Percentiles rank a stretch among this genome's conserved stretches.
Conservation (phyloP, 805 yeast genomes). For the Ogataea salicorniae region DNA sequence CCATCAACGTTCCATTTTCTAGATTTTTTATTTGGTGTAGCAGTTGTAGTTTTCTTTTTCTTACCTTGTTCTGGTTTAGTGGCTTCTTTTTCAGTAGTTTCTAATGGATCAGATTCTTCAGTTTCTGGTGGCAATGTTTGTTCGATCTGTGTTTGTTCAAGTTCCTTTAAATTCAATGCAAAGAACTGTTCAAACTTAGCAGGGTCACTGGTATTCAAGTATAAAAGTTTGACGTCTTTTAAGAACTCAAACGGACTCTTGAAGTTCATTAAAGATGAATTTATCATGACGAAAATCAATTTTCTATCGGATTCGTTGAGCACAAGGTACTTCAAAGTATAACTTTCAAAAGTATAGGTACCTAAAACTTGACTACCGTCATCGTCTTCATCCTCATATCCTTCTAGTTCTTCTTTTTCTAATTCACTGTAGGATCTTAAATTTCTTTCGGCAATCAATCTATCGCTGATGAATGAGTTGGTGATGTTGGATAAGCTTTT, state of each 20-base stretch:
- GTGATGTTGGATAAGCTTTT: slow-evolving; percentile 36
- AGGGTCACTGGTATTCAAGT: slow-evolving; percentile 21
- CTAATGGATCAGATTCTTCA: slow-evolving; percentile 1
- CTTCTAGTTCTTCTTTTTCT: slow-evolving; percentile 16
- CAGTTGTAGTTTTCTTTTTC: slow-evolving; percentile 11
- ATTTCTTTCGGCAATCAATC: slow-evolving; percentile 38
- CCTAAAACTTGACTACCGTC: slow-evolving; percentile 20
- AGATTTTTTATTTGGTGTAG: slow-evolving; percentile 32
- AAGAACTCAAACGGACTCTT: slow-evolving; percentile 27
- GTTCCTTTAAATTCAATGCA: slow-evolving; percentile 30
- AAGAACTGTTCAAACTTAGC: slow-evolving; percentile 37
- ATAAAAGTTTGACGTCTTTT: slow-evolving; percentile 20
- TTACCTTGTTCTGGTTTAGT: slow-evolving; percentile 1
- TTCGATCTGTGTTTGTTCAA: slow-evolving; percentile 18
- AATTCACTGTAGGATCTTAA: slow-evolving; percentile 18
- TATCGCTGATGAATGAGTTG: slow-evolving; percentile 45
- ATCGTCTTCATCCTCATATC: slow-evolving; percentile 20
- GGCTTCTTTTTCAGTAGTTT: not conserved
- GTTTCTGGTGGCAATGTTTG: slow-evolving; percentile 3
- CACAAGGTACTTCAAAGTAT: slow-evolving; percentile 40
- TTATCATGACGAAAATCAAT: slow-evolving; percentile 39
- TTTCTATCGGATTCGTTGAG: slow-evolving; percentile 32
- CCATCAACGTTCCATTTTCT: slow-evolving; percentile 72
- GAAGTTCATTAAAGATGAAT: slow-evolving; percentile 33
- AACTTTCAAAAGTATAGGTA: slow-evolving; percentile 32